Conservation (phyloP, 306 rosid genomes). For the Inga oerstediana region DNA sequence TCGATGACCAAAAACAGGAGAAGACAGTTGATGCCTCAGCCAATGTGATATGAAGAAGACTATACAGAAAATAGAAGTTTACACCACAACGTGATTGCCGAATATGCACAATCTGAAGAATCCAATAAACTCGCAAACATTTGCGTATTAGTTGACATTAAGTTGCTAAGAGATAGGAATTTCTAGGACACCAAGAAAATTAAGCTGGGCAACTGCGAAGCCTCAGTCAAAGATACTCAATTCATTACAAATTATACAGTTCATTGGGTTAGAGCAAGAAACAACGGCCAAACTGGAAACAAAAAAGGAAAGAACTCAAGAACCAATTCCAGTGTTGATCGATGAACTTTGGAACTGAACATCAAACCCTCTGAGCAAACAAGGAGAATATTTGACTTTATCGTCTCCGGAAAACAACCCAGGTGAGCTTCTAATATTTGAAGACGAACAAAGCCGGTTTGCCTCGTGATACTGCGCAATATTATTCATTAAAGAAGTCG, state of each 20-base stretch:
- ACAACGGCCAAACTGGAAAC: not conserved
- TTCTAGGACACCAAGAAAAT: slow-evolving; percentile 28
- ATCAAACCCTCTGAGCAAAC: not conserved
- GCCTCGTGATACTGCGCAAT: not conserved
- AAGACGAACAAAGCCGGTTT: slow-evolving; percentile 11
- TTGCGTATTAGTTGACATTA: slow-evolving; percentile 16
- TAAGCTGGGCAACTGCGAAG: slow-evolving; percentile 30
- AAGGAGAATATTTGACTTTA: slow-evolving; percentile 13
- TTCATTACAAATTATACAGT: slow-evolving; percentile 22
- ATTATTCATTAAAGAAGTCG: not conserved
- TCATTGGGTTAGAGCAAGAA: slow-evolving; percentile 15
- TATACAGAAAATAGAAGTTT: slow-evolving; percentile 12
- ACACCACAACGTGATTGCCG: not conserved
- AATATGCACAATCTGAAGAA: slow-evolving; percentile 23
- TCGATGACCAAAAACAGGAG: slow-evolving; percentile 7
- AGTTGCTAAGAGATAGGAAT: slow-evolving; percentile 21
- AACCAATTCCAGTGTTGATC: slow-evolving; percentile 15
- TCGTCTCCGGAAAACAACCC: slow-evolving; percentile 13
- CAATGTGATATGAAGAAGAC: slow-evolving; percentile 9
- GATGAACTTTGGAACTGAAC: slow-evolving; percentile 11
- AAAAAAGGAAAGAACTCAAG: slow-evolving; percentile 12
- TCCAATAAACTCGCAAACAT: not conserved
- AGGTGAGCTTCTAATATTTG: slow-evolving; percentile 5
- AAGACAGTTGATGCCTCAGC: not conserved
- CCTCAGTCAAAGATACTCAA: slow-evolving; percentile 27